Evolutionary conservation across 208 protist species (phyloP).

Genomic region (Strigomonas culicis): DNA sequence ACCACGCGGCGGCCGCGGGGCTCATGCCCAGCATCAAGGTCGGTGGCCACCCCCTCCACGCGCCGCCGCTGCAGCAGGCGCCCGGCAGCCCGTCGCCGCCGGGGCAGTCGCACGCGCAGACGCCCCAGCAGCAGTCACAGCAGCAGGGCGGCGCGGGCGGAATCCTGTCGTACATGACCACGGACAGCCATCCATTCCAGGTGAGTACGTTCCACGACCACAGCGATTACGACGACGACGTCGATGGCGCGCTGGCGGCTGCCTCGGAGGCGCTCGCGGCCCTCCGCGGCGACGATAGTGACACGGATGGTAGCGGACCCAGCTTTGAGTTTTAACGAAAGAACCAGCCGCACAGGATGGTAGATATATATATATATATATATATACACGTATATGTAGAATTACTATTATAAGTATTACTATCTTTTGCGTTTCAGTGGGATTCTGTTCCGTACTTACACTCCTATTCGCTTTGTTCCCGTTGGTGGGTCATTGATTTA

Average conservation of each 20-base stretch:
- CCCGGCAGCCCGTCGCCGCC: not conserved
- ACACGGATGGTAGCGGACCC: constrained; percentile 6
- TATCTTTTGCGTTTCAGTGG: not conserved
- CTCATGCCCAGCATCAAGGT: not conserved
- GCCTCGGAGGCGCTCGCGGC: constrained; percentile 26
- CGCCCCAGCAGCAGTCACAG: constrained; percentile 8
- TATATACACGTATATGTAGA: not conserved
- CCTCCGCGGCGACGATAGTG: constrained; percentile 15
- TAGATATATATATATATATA: constrained; percentile 11
- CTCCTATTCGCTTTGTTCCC: not conserved
- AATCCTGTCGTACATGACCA: not conserved
- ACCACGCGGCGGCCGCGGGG: constrained; percentile 5
- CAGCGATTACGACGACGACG: constrained; percentile 30
- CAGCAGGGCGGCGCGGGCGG: not conserved
- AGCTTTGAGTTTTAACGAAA: constrained; percentile 6
- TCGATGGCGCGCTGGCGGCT: constrained; percentile 18
- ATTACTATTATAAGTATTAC: constrained; percentile 5
- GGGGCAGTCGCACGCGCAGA: not conserved
- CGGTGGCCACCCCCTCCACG: not conserved
- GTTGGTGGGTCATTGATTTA: not conserved
- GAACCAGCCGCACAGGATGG: not conserved
- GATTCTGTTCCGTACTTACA: constrained; percentile 10
- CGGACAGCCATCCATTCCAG: not conserved
- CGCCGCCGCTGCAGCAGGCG: not conserved
- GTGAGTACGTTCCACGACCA: constrained; percentile 20